phyloP scores from a whole-genome alignment of 179 eudicot species.

The Beta corolliflora region DNA sequence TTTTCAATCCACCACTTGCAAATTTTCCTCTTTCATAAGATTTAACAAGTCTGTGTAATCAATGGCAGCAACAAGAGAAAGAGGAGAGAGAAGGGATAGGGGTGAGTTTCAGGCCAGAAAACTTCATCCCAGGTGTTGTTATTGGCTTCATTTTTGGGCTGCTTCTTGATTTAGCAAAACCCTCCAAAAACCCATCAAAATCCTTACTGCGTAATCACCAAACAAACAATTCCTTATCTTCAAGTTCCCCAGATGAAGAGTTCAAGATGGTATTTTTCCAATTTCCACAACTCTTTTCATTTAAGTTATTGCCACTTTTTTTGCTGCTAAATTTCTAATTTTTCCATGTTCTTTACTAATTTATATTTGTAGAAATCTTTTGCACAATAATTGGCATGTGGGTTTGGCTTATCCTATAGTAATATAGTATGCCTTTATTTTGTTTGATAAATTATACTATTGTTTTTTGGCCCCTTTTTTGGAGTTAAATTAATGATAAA shows the following conservation, averaged over 20 bases:
- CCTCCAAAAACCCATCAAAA: conserved; percentile 36
- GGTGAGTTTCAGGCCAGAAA: conserved; percentile 81
- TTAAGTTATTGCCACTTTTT: background rate
- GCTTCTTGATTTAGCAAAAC: conserved; percentile 68
- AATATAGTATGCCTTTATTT: background rate
- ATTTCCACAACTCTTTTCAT: background rate
- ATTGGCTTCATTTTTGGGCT: conserved; percentile 83
- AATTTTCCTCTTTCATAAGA: background rate
- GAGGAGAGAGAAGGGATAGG: conserved; percentile 53
- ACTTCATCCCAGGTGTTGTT: conserved; percentile 85
- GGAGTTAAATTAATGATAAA: background rate
- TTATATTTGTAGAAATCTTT: no score
- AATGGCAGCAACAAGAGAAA: conserved; percentile 36
- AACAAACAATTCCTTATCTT: conserved; percentile 25
- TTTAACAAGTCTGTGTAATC: background rate
- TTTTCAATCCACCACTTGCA: background rate
- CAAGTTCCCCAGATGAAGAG: conserved; percentile 50
- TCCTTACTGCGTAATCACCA: conserved; percentile 31
- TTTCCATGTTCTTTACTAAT: no score
- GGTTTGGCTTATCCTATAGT: background rate
- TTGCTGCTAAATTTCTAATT: background rate
- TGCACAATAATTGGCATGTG: background rate
- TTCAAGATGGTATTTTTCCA: conserved; percentile 67
- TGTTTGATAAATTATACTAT: background rate
- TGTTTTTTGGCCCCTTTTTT: background rate